Percentiles rank a stretch among this genome's conserved stretches.
These are phyloP conservation scores for Peronospora belbahrii DNA, from an alignment of 352 stramenopile genomes.

Conservation along the genomic window DNA sequence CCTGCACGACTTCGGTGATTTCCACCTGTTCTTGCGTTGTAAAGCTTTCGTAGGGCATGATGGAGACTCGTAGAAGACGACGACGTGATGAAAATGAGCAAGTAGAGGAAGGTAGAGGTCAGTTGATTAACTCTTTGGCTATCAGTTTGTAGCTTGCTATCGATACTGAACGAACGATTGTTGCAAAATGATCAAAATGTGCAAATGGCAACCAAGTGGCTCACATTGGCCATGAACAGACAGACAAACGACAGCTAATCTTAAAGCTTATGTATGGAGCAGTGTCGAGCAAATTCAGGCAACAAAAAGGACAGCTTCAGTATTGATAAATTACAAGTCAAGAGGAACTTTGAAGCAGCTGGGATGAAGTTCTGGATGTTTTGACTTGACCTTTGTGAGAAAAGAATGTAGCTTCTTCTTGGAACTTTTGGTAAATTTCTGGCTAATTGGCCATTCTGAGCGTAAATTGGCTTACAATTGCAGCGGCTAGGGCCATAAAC, in stretches of 20 bases:
- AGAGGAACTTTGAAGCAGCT: constrained; percentile 11
- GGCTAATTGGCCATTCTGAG: constrained; percentile 4
- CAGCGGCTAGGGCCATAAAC: constrained; percentile 1
- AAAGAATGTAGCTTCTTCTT: constrained; percentile 7
- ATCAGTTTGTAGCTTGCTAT: not conserved
- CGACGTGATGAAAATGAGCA: not conserved
- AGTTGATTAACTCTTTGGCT: constrained; percentile 1
- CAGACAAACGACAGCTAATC: constrained; percentile 14
- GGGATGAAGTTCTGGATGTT: not conserved
- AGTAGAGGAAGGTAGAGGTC: not conserved
- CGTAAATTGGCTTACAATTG: constrained; percentile 6
- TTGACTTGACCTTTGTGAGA: constrained; percentile 15
- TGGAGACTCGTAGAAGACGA: not conserved
- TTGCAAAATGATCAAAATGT: constrained; percentile 19
- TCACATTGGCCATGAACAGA: constrained; percentile 1
- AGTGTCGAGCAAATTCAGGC: not conserved
- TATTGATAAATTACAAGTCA: constrained; percentile 3
- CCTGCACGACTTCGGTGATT: constrained; percentile 64
- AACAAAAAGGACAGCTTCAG: not conserved
- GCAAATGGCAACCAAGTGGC: constrained; percentile 17
- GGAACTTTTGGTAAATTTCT: constrained; percentile 14
- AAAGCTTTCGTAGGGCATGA: constrained; percentile 77
- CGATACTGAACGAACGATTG: not conserved
- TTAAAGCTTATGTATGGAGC: constrained; percentile 13
- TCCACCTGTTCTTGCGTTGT: constrained; percentile 42